Base-by-base conservation (phyloP, 2,329 filamentous ascomycete species). In the Xylaria sp. region DNA sequence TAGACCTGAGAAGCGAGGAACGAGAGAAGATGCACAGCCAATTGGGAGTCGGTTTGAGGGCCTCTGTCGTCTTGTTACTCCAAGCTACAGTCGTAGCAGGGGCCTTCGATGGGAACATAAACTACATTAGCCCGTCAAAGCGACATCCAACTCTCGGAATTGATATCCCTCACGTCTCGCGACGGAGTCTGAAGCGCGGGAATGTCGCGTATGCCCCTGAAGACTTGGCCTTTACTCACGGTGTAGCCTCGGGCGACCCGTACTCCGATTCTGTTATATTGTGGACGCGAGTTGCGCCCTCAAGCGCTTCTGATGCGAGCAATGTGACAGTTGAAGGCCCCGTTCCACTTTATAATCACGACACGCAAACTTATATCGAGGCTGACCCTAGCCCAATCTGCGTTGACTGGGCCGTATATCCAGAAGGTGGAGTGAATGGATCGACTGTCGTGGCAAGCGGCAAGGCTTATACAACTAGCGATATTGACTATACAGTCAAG, bases 401-500 rank as follows among this genome's bases (percentile, higher is more conserved):
- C 73, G 85, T 93, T 0, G 84, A 90, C 43, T 94, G 89, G 83
- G 86, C 85, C 66, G 86, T 93, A 20, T 83, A 84, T 15, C 80
- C 80, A 72, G 76, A 68, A 2, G 81, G 55, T 5, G 48, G 86
- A 39, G 79, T 79, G 12, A 75, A 82, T 1, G 80, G 51, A 51
- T 61, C 68, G 12, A 56, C 31, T 10, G 41, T 87, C 8, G 86
- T 88, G 1, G 83, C 86, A 60, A 82, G 81, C 0, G 91, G 91
- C 5, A 86, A 80, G 43, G 90, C 86, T 0, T 92, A 89, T 75
- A 94, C 92, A 0, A 91, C 86, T 43, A 91, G 88, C 0, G 91
- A 94, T 76, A 88, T 94, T 57, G 92, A 94, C 76, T 94, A 90
- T 76, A 94, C 91, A 0, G 82, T 93, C 68, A 93, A 93, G 84